phyloP scores from a whole-genome alignment of 192 early-diverging fungal genomes.

The Dissophora ornata region DNA sequence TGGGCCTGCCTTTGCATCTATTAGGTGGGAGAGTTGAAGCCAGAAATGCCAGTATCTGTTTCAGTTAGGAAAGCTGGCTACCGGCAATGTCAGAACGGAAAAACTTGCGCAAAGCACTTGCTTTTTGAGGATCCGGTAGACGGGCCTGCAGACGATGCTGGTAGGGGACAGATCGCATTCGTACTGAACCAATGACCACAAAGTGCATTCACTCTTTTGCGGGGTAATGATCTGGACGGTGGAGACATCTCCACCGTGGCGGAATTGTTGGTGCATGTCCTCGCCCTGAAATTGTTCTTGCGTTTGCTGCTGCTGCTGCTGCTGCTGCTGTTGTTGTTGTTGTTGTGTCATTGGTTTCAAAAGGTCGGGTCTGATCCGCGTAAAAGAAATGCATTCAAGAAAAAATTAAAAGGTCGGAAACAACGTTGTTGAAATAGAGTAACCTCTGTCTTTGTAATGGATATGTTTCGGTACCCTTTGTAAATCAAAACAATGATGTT shows the following conservation, averaged over 20 bases:
- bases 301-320: background rate
- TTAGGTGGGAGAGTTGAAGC: background rate
- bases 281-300: too few relatives aligned
- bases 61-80: background rate
- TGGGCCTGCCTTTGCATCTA: conserved; percentile 44
- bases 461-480: too few relatives aligned
- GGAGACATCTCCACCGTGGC: too few relatives aligned
- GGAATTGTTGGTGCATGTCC: too few relatives aligned
- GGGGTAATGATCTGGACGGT: background rate
- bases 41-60: background rate
- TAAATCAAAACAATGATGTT: too few relatives aligned
- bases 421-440: too few relatives aligned
- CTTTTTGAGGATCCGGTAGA: conserved; percentile 45
- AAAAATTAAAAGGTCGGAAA: too few relatives aligned
- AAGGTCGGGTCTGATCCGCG: too few relatives aligned
- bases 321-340: background rate
- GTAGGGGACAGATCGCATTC: conserved; percentile 37
- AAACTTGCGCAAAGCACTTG: background rate
- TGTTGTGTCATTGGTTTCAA: background rate
- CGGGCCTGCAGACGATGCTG: conserved; percentile 31
- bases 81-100: background rate
- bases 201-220: conserved; percentile 37
- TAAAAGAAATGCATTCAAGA: too few relatives aligned
- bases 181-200: conserved; percentile 49
- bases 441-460: too few relatives aligned